A percentile compares a stretch with the other conserved stretches of the same genome.
Conservation (phyloP, 768 basidiomycete species). For the Mycena metata region DNA sequence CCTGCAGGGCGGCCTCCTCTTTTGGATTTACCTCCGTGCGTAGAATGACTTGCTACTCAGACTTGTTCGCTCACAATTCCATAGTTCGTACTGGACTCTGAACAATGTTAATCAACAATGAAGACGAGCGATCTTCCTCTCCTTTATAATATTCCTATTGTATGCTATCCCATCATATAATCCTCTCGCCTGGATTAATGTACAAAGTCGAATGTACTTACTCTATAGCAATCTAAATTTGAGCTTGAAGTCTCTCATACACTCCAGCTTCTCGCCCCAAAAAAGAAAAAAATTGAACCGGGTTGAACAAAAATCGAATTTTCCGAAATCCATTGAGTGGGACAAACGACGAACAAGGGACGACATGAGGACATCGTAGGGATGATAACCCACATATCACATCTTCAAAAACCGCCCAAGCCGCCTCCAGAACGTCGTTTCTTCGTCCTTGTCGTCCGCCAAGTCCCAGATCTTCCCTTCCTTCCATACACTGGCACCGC, state of each 20-base stretch:
- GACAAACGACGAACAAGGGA: too few relatives aligned
- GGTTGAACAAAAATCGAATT: too few relatives aligned
- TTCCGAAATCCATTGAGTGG: too few relatives aligned
- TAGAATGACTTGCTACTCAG: not conserved
- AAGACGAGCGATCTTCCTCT: not conserved
- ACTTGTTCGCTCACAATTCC: not conserved
- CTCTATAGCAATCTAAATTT: too few relatives aligned
- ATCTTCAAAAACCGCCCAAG: slow-evolving; percentile 71
- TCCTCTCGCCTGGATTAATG: not conserved
- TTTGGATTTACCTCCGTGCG: slow-evolving; percentile 29
- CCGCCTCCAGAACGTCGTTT: slow-evolving; percentile 70
- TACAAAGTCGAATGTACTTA: too few relatives aligned
- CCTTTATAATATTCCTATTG: slow-evolving; percentile 4
- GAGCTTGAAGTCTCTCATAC: too few relatives aligned
- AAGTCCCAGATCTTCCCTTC: slow-evolving; percentile 60
- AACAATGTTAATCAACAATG: not conserved
- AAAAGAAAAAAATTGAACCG: too few relatives aligned
- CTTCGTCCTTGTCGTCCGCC: slow-evolving; percentile 60
- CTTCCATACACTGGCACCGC: slow-evolving; percentile 62
- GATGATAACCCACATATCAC: slow-evolving; percentile 1
- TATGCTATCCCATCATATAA: not conserved
- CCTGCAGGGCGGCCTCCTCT: slow-evolving; percentile 20
- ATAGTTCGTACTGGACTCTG: slow-evolving; percentile 9
- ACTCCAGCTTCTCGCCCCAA: too few relatives aligned
- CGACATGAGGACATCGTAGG: too few relatives aligned